Evolutionary conservation across 208 protist species (phyloP), one percentile per base, ranked within the genome.

Genomic region (Acanthamoeba culbertsoni): DNA sequence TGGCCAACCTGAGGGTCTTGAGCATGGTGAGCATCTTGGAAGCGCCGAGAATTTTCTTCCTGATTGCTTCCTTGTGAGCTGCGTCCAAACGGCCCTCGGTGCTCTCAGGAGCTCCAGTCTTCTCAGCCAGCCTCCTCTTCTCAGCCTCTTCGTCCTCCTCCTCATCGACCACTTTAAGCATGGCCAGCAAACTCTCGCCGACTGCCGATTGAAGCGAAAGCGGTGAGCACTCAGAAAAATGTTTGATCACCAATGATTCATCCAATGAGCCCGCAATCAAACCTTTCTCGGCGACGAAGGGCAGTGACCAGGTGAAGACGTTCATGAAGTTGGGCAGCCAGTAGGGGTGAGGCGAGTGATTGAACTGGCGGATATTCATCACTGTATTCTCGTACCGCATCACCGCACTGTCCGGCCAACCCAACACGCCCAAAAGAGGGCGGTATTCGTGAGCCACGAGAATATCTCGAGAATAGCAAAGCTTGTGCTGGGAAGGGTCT

Each of bases 281-380:
- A 89, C 96, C 93, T 94, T 99, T 99, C 93, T 99, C 98, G 4
- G 97, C 98, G 0, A 99, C 98, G 94, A 99, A 99, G 2, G 98
- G 98, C 46, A 99, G 95, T 5, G 98, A 99, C 98, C 98, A 99
- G 16, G 97, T 97, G 92, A 99, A 99, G 73, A 99, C 98, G 95
- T 99, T 98, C 96, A 99, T 98, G 94, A 99, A 99, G 95, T 99
- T 99, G 62, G 98, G 99, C 43, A 99, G 96, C 96, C 99, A 99
- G 95, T 99, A 99, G 14, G 99, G 98, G 95, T 99, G 98, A 0
- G 97, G 97, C 68, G 96, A 97, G 84, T 95, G 97, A 82, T 98
- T 98, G 95, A 99, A 99, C 96, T 99, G 98, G 20, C 98, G 96
- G 93, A 99, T 99, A 94, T 99, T 99, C 97, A 99, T 98, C 26